These are phyloP conservation scores for Euphorbia tirucalli DNA, from an alignment of 345 rosid species.

Conservation along the genomic window DNA sequence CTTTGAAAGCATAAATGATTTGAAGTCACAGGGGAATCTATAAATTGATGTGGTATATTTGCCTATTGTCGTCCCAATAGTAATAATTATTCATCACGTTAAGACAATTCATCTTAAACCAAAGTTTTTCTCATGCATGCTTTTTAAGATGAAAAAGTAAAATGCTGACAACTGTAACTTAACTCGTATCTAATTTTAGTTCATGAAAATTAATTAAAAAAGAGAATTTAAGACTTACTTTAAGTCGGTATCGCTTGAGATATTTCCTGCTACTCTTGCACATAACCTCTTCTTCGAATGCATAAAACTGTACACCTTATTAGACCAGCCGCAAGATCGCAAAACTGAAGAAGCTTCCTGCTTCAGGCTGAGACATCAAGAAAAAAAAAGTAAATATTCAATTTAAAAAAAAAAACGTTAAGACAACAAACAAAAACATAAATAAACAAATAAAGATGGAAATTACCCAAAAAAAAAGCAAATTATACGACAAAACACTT, in stretches of 20 bases:
- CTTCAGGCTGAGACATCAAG: constrained; percentile 50
- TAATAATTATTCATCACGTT: neutral
- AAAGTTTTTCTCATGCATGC: neutral
- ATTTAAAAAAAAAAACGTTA: too few species aligned
- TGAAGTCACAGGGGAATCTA: neutral
- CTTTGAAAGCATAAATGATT: neutral
- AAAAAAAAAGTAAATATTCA: neutral
- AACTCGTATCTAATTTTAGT: neutral
- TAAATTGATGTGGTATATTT: neutral
- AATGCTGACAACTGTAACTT: neutral
- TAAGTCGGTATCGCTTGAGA: constrained; percentile 33
- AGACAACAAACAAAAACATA: too few species aligned
- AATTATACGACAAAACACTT: neutral
- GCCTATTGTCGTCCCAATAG: too few species aligned
- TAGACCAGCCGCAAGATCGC: constrained; percentile 70
- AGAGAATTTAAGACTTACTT: constrained; percentile 54
- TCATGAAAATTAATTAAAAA: neutral
- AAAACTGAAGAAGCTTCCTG: constrained; percentile 56
- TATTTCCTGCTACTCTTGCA: constrained; percentile 33
- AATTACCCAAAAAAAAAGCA: neutral
- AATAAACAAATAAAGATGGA: constrained; percentile 3
- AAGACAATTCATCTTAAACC: neutral
- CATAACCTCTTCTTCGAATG: constrained; percentile 53
- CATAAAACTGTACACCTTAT: constrained; percentile 59
- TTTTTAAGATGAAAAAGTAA: neutral